Base-by-base conservation (phyloP, 345 rosid genomes). In the Erodium maritimum region DNA sequence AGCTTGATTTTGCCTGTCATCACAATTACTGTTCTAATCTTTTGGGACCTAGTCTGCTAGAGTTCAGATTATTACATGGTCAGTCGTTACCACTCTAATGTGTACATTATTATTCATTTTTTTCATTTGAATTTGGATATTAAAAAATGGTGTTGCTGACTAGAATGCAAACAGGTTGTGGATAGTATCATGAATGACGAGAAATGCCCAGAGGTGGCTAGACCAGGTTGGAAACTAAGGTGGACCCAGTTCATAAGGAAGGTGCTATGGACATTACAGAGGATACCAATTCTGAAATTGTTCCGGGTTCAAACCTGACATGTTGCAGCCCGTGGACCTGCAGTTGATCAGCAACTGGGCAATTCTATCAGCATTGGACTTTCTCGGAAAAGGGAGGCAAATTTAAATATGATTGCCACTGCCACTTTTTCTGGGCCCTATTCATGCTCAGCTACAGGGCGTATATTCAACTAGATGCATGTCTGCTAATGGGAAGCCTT, bases 41-140 rank as follows among this genome's bases (percentile, higher is more conserved):
- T 29, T 6, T 29, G 37, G 37, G 65, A 67, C 54, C 58, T 67
- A 51, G 4, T 18, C 25, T 50, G 42, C 14, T 61, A 56, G 57
- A 55, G 61, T 19, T 55, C 42, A 5, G 51, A 57, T 16, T 61
- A 55, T 24, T 65, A 57, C 34, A 55, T 57, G 61, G 56, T 64
- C 29, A 19, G 11, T 5, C 18, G 33, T 14, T 21, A 4, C 57
- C 56, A 17, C 23, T 25, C 50, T 56, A 50, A 17, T 11, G 6
- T 7, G n/a, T n/a, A n/a, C n/a, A n/a, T n/a, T n/a, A 29, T 29
- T 29, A 29, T 29, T 29, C 37, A 29, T 29, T 29, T 29, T 29
- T 42, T 10, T 3, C 48, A 10, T 12, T 42, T 42, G 14, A 42
- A 12, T 0, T 42, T 42, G 48, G 48, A 42, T 42, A 14, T 42